phyloP scores from a whole-genome alignment of 1,284 basidiomycete species.

The Porodaedalea pini region DNA sequence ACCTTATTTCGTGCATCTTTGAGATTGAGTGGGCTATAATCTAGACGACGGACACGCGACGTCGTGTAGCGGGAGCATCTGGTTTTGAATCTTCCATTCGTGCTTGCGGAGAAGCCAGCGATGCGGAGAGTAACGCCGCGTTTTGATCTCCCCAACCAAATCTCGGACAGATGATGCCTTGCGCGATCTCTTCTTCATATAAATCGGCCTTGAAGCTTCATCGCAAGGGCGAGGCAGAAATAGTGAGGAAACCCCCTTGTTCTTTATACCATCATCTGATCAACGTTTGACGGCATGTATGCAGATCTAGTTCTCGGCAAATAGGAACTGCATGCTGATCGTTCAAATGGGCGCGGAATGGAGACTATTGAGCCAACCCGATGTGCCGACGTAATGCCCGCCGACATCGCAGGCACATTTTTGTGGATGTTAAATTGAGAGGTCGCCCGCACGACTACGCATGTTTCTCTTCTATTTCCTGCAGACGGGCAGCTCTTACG shows the following conservation, averaged over 20 bases:
- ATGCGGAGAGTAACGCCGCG: too few species aligned
- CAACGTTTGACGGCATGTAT: neutral
- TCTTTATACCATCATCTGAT: too few species aligned
- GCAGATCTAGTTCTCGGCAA: neutral
- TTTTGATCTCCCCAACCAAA: neutral
- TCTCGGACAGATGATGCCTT: neutral
- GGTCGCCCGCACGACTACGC: neutral
- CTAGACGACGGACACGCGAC: too few species aligned
- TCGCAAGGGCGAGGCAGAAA: too few species aligned
- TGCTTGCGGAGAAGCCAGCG: neutral
- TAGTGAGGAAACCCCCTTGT: too few species aligned
- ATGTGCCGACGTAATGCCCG: neutral
- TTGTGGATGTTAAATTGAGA: neutral
- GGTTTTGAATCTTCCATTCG: constrained; percentile 46
- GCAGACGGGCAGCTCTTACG: neutral
- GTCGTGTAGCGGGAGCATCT: neutral
- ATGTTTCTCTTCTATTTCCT: neutral
- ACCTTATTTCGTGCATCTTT: neutral
- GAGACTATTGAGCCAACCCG: neutral
- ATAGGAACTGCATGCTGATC: too few species aligned
- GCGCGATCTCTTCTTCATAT: neutral
- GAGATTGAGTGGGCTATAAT: neutral
- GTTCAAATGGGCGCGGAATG: neutral
- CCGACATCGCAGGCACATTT: neutral
- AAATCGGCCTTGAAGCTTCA: too few species aligned